Conservation (phyloP, 1,139 yeast species). For the Arxiozyma heterogenica region DNA sequence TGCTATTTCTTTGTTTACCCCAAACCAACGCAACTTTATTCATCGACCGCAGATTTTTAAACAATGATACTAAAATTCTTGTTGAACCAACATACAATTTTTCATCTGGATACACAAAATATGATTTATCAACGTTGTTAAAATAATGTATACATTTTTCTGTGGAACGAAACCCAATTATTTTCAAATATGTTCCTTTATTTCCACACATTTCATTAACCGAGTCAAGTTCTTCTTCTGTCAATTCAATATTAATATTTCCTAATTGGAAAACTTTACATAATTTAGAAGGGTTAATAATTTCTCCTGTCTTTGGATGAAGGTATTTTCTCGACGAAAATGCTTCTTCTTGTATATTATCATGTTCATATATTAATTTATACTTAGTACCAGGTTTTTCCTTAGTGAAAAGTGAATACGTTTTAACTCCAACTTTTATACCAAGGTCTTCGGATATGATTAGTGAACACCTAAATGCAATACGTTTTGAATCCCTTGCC, state of each 20-base stretch:
- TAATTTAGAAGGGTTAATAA: slow-evolving; percentile 30
- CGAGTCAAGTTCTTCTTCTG: slow-evolving; percentile 27
- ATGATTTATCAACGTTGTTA: slow-evolving; percentile 46
- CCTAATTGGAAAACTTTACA: slow-evolving; percentile 39
- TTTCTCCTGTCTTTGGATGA: slow-evolving; percentile 39
- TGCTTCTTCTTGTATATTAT: slow-evolving; percentile 46
- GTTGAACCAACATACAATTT: slow-evolving; percentile 53
- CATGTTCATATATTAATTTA: slow-evolving; percentile 43
- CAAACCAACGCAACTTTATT: slow-evolving; percentile 59
- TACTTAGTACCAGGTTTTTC: slow-evolving; percentile 40
- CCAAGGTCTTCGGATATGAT: slow-evolving; percentile 37
- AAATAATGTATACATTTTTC: slow-evolving; percentile 38
- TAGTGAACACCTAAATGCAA: slow-evolving; percentile 54
- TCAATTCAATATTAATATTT: slow-evolving; percentile 35
- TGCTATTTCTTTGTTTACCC: slow-evolving; percentile 50
- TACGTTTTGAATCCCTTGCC: slow-evolving; percentile 52
- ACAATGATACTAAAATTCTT: slow-evolving; percentile 59
- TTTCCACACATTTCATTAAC: background rate
- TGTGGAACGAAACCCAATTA: slow-evolving; percentile 57
- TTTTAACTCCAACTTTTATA: slow-evolving; percentile 58
- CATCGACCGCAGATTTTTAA: slow-evolving; percentile 46
- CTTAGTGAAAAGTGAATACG: slow-evolving; percentile 54
- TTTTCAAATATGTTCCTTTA: slow-evolving; percentile 36
- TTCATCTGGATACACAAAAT: slow-evolving; percentile 53
- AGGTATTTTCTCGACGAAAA: slow-evolving; percentile 38